These are phyloP conservation scores for Striga asiatica DNA, from an alignment of 257 asterid genomes.

Conservation along the genomic window DNA sequence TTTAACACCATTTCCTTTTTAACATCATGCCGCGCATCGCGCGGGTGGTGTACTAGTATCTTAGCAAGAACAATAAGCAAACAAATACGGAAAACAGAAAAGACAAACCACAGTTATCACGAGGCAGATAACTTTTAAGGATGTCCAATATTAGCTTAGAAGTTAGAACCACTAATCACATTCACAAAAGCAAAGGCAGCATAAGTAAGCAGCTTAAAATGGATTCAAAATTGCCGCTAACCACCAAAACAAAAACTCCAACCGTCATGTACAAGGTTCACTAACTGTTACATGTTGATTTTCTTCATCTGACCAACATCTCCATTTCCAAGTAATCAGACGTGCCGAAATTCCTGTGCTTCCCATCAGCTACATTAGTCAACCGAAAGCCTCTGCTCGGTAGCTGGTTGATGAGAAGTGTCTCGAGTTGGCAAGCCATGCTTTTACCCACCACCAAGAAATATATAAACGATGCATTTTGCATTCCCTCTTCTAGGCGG, in stretches of 20 bases:
- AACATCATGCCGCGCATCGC: too few species aligned
- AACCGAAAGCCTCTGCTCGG: constrained; percentile 56
- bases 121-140: neutral
- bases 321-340: constrained; percentile 34
- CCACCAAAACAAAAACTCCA: neutral
- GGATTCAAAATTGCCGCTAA: constrained; percentile 39
- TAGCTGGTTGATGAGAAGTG: constrained; percentile 87
- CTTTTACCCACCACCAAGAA: constrained; percentile 81
- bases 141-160: neutral
- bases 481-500: constrained; percentile 70
- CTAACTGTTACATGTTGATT: neutral
- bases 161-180: neutral
- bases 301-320: constrained; percentile 28
- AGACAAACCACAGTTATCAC: too few species aligned
- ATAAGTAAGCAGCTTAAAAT: constrained; percentile 27
- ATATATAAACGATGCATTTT: constrained; percentile 52
- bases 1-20: too few species aligned
- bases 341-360: constrained; percentile 78
- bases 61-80: too few species aligned
- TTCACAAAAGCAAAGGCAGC: neutral
- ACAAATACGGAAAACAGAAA: too few species aligned
- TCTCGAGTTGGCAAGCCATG: constrained; percentile 82
- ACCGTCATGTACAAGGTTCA: neutral
- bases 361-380: constrained; percentile 73
- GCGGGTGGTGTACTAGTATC: too few species aligned